These are phyloP conservation scores for Leishmania braziliensis DNA, from an alignment of 208 protist genomes.

Conservation along the genomic window DNA sequence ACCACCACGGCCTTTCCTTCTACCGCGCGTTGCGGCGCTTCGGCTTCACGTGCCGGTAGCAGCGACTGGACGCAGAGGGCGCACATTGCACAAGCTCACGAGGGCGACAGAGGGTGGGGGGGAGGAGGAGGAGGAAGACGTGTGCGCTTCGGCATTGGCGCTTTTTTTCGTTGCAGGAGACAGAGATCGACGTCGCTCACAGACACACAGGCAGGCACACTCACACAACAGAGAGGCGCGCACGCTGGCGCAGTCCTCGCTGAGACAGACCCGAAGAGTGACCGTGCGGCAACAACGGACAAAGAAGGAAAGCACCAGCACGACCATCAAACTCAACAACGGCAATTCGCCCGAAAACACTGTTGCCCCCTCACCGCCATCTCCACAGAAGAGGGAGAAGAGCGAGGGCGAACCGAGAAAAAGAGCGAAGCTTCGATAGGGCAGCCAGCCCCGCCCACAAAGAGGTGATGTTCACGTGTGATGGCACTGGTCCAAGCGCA, in stretches of 20 bases:
- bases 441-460: too few species aligned
- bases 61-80: neutral
- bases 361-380: neutral
- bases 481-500: neutral
- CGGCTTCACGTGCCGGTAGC: neutral
- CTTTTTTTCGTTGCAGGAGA: neutral
- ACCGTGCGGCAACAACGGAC: neutral
- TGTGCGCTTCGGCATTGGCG: neutral
- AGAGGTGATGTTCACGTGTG: too few species aligned
- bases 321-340: neutral
- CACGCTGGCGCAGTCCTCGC: neutral
- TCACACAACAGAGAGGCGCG: neutral
- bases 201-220: slow-evolving; percentile 1
- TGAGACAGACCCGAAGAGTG: neutral
- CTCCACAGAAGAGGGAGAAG: neutral
- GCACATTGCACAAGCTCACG: neutral
- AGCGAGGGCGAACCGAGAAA: neutral
- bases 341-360: neutral
- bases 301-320: neutral
- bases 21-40: neutral
- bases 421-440: neutral
- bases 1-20: neutral
- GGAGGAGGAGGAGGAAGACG: too few species aligned
- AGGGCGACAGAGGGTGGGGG: neutral
- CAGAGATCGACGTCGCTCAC: neutral